A percentile compares a stretch with the other conserved stretches of the same genome.
Conservation (phyloP, 495 filamentous ascomycete genomes). For the Aspergillus haitiensis region DNA sequence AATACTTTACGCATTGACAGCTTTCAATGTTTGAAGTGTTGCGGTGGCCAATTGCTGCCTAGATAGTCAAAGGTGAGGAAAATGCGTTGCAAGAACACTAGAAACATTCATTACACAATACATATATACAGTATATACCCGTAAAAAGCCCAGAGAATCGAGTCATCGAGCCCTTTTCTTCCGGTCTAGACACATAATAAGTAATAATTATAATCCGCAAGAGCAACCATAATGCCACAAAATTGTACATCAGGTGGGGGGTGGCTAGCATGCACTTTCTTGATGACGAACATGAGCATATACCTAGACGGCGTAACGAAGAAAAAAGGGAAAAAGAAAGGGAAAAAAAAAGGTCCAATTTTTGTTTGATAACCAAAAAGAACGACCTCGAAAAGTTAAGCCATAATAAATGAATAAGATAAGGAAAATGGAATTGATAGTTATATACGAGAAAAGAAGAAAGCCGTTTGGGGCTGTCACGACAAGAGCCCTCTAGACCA, state of each 20-base stretch:
- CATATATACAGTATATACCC: conserved; percentile 30
- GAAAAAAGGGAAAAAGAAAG: conserved; percentile 2
- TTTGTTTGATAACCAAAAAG: conserved; percentile 11
- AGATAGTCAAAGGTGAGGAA: conserved; percentile 2
- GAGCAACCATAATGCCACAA: conserved; percentile 4
- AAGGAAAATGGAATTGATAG: conserved; percentile 16
- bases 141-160: conserved; percentile 18
- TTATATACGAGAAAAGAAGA: conserved; percentile 12
- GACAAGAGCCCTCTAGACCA: conserved; percentile 12
- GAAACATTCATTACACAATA: conserved; percentile 24
- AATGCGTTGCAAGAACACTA: conserved; percentile 12
- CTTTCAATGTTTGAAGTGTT: not conserved
- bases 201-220: conserved; percentile 13
- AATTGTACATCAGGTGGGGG: not conserved
- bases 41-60: not conserved
- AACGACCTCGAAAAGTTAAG: conserved; percentile 1
- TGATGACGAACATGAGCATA: not conserved
- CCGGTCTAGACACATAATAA: conserved; percentile 10
- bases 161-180: conserved; percentile 10
- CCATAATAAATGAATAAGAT: not conserved
- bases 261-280: not conserved
- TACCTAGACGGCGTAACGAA: not conserved
- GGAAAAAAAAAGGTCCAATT: conserved; percentile 11
- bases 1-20: too few relatives aligned
- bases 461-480: conserved; percentile 1